Evolutionary conservation across 805 yeast genomes (phyloP), one percentile per base, ranked within the genome.

Genomic region (Suhomyces kilbournensis): DNA sequence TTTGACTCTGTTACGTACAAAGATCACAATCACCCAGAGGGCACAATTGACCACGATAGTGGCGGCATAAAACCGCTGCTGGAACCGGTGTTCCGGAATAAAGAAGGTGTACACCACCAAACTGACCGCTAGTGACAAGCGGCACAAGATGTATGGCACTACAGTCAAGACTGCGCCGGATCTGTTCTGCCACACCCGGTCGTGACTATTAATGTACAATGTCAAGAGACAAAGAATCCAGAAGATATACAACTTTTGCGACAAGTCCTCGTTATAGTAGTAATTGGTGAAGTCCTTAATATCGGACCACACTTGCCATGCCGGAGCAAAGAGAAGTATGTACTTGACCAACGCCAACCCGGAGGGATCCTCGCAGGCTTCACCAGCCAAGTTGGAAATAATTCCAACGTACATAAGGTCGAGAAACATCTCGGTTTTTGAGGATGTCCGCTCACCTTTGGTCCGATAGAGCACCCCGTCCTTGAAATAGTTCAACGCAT

Each of bases 281-380:
- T 81, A 83, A 64, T 84, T 82, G 76, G 82, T 81, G 58, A 83
- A 75, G 53, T 83, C 87, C 59, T 82, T 80, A 53, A 84, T 69
- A 59, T 83, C 88, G n/a, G 76, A 64, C 88, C 89, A 84, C 20
- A 84, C 79, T 19, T 76, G 77, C 81, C 83, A 85, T n/a, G 83
- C 76, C 0, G 86, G 87, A 17, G 79, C 48, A 51, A 83, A 84
- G 2, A 82, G 61, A 42, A 84, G 58, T 5, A 81, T 49, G 60
- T 82, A 84, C 56, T 73, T 73, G 38, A 77, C 64, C 23, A 84
- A 64, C 0, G 82, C 64, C 3, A 60, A 61, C 38, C 84, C 84
- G 17, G 73, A 64, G 28, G 84, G 82, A 15, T 77, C 63, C 51
- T 77, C 80, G 4, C 80, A 72, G 0, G 85, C 85, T 43, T 66